Base-by-base conservation (phyloP, 2,329 filamentous ascomycete genomes). In the Verticillium tricorpus region DNA sequence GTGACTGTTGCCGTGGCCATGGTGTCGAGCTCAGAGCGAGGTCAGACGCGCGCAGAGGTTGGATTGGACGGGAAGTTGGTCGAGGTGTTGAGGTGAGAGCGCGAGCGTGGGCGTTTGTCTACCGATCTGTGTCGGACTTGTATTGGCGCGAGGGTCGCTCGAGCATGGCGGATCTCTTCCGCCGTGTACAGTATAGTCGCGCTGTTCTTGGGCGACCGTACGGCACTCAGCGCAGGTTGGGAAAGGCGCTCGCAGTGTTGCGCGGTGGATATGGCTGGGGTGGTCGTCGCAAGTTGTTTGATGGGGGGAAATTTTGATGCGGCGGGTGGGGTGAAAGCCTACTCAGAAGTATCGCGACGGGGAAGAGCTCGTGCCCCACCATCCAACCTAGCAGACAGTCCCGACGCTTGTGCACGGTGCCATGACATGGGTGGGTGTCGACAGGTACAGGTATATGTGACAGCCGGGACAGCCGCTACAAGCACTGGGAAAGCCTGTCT, bases 1-100 rank as follows among this genome's bases (percentile, higher is more conserved):
- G 70, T 72, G 39, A 73, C 70, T 8, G 69, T 61, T 6, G 59
- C 57, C 28, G 64, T 63, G 37, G 67, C 64, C 67, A 68, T 69
- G n/a, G 28, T 59, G 11, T 19, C n/a, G 19, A 52, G 11, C n/a
- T 25, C 19, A 11, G 7, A 35, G n/a, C 8, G 9, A 25, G n/a
- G 45, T 52, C 9, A 19, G n/a, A 12, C 6, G n/a, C 6, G n/a
- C 22, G 19, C 45, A 52, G 45, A 12, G 11, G n/a, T 22, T 25
- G n/a, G 11, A 12, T 12, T 14, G 45, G 8, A 2, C 45, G 22
- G 45, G 5, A 14, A 19, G 19, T 52, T 6, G 45, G 45, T 22
- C 5, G 45, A 52, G n/a, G 9, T 9, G 9, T n/a, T 52, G 11
- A 11, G 12, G 19, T 52, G 14, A 28, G 28, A n/a, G 19, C 39